phyloP scores from a whole-genome alignment of 768 basidiomycete genomes.

The Lentinula edodes region DNA sequence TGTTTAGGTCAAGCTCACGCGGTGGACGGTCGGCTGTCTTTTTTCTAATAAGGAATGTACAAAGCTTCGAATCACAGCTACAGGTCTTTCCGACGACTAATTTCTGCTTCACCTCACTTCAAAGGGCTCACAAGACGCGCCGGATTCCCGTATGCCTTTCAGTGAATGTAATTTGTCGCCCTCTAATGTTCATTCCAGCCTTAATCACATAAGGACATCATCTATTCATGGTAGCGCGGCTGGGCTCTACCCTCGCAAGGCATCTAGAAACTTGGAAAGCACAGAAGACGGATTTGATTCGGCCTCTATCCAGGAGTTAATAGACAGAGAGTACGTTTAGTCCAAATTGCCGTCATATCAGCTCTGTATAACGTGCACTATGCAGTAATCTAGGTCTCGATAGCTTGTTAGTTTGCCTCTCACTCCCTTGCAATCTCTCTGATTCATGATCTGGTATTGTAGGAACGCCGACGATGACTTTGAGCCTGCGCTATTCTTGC shows the following conservation, averaged over 20 bases:
- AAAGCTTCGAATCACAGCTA: background rate
- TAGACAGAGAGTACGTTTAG: constrained; percentile 2
- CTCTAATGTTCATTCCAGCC: background rate
- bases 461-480: background rate
- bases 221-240: background rate
- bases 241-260: background rate
- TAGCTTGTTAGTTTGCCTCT: background rate
- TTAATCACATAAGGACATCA: background rate
- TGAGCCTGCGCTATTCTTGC: background rate
- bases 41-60: background rate
- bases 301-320: background rate
- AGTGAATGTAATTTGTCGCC: background rate
- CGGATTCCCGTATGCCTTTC: background rate
- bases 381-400: background rate
- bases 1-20: background rate
- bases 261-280: background rate
- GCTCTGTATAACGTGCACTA: background rate
- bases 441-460: background rate
- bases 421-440: background rate
- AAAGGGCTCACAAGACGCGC: background rate
- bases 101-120: background rate
- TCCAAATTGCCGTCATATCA: background rate
- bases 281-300: background rate
- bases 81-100: background rate
- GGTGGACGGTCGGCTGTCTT: background rate